Conservation (phyloP, 2,329 filamentous ascomycete genomes). For the Lithohypha guttulata region DNA sequence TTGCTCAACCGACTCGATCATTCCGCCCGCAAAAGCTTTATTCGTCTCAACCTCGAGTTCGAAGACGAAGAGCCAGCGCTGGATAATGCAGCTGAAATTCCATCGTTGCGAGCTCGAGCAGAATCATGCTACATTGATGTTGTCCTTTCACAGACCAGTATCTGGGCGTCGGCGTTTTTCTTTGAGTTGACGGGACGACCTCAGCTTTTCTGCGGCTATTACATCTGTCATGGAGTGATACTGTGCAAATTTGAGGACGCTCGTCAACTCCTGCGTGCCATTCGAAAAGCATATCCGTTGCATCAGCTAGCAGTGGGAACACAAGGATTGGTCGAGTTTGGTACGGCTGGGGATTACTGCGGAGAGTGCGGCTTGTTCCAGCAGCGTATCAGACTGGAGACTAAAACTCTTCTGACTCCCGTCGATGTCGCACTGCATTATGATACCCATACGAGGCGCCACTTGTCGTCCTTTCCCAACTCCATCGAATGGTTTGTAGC, state of each 20-base stretch:
- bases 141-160: constrained; percentile 11
- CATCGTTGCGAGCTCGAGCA: constrained; percentile 1
- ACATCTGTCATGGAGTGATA: constrained; percentile 18
- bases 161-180: constrained; percentile 18
- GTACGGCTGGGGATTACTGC: constrained; percentile 15
- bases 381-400: constrained; percentile 12
- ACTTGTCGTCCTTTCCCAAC: constrained; percentile 7
- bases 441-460: neutral
- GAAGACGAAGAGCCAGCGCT: constrained; percentile 11
- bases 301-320: constrained; percentile 7
- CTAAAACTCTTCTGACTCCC: constrained; percentile 13
- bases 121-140: constrained; percentile 12
- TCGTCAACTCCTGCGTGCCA: constrained; percentile 10
- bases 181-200: constrained; percentile 19
- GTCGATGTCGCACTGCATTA: constrained; percentile 6
- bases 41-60: constrained; percentile 14
- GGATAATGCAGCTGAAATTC: constrained; percentile 8
- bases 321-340: constrained; percentile 7
- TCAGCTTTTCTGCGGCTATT: constrained; percentile 10
- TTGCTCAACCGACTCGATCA: constrained; percentile 8
- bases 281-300: constrained; percentile 11
- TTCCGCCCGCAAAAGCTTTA: neutral
- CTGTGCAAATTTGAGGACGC: constrained; percentile 13
- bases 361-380: constrained; percentile 17
- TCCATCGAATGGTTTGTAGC: constrained; percentile 8